phyloP scores from a whole-genome alignment of 495 filamentous ascomycete genomes.

The Neurospora cerealis region DNA sequence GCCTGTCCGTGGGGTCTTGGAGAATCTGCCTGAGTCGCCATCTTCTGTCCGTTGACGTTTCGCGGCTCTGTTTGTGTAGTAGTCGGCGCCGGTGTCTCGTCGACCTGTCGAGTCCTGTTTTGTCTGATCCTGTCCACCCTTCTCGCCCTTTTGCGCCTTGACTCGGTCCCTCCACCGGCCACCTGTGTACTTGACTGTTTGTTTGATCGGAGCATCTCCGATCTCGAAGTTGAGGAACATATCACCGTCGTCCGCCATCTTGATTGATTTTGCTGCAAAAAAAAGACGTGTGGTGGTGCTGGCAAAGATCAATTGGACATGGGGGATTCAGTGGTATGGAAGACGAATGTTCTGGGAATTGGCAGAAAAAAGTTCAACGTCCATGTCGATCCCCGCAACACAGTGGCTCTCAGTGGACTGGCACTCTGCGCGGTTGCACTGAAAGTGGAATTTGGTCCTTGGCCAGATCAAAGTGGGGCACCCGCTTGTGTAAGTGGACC shows the following conservation, averaged over 20 bases:
- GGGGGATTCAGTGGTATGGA: neutral
- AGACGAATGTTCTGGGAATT: neutral
- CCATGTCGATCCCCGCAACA: conserved; percentile 1
- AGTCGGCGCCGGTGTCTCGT: conserved; percentile 10
- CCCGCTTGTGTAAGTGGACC: neutral
- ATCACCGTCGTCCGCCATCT: conserved; percentile 80
- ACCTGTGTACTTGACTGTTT: conserved; percentile 65
- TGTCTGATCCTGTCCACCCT: conserved; percentile 16
- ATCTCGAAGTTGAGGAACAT: conserved; percentile 89
- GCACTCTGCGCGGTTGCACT: neutral
- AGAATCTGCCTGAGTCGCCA: conserved; percentile 7
- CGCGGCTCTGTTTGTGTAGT: conserved; percentile 18
- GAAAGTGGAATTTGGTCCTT: neutral
- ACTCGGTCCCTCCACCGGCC: conserved; percentile 85
- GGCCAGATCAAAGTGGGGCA: neutral
- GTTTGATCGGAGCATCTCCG: conserved; percentile 48
- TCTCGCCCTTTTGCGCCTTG: conserved; percentile 63
- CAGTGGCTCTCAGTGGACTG: neutral
- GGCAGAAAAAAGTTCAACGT: conserved; percentile 18
- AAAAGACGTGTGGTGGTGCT: neutral
- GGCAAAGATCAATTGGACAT: neutral
- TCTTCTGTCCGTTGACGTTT: conserved; percentile 34
- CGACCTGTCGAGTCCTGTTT: conserved; percentile 2
- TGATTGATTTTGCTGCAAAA: neutral
- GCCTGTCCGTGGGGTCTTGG: conserved; percentile 10